Conservation (phyloP, 169 alveolate genomes). For the Perkinsus chesapeaki region DNA sequence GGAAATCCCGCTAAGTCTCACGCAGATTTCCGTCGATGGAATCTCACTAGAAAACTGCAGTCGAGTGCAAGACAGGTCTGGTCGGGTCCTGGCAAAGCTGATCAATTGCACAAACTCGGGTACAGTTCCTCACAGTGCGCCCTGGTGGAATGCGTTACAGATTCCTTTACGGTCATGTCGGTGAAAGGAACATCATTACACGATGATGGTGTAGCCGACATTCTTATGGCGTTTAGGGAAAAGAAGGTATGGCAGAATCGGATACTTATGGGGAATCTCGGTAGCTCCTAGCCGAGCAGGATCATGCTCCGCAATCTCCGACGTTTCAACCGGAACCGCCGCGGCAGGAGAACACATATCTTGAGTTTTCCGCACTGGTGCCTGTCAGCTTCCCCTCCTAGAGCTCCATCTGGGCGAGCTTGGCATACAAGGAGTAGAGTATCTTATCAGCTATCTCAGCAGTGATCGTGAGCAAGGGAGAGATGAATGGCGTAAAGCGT, state of each 20-base stretch:
- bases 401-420: not conserved
- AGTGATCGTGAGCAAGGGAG: not conserved
- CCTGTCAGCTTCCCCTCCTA: not conserved
- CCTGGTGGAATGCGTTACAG: not conserved
- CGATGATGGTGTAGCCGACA: not conserved
- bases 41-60: not conserved
- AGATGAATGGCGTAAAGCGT: not conserved
- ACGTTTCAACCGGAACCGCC: not conserved
- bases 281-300: not conserved
- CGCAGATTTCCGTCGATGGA: not conserved
- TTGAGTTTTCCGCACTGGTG: no score
- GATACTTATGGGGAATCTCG: not conserved
- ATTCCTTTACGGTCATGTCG: not conserved
- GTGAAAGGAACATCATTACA: not conserved
- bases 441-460: not conserved
- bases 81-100: not conserved
- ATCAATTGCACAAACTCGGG: not conserved
- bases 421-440: not conserved
- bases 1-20: no score
- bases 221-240: not conserved
- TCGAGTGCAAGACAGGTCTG: not conserved
- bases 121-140: not conserved
- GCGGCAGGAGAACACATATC: not conserved
- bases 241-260: not conserved
- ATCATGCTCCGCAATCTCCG: not conserved